Evolutionary conservation across 2,329 filamentous ascomycete species (phyloP), one percentile per base, ranked within the genome.

Genomic region (Fusarium chlamydosporum): DNA sequence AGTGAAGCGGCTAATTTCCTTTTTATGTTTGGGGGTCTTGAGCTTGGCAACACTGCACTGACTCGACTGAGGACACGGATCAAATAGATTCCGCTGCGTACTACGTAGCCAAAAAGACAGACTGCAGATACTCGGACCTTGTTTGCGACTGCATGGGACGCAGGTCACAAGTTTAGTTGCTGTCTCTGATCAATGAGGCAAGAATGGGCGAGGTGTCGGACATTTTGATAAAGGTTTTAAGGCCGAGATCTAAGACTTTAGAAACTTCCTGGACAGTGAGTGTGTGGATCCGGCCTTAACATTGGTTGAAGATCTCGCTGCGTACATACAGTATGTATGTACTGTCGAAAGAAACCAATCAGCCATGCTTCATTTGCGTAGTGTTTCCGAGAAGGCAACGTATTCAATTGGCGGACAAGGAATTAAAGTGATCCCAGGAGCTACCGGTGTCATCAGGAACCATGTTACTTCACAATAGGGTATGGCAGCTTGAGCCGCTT

Each of bases 191-290:
- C n/a, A 26, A 26, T 50, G 23, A 35, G 16, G n/a, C 40, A 42
- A 41, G 27, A 68, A 53, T 37, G 50, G 61, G 56, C 34, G 60
- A 61, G 50, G 59, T 58, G 71, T 59, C 71, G 71, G 71, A 50
- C 38, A 67, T 62, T 73, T 72, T 56, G 52, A 11, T 45, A 48
- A 46, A 55, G 48, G 53, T 42, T 41, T 56, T 40, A 69, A 68
- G 47, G 62, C 51, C 13, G 37, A 53, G 61, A 73, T 67, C 59
- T 58, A 57, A 72, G 63, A 71, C 63, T 50, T 45, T n/a, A 3
- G 31, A 46, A 23, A 26, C 9, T 37, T 27, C 23, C 16, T 26
- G 43, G 31, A 23, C 9, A 50, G 47, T 29, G 47, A 16, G 23
- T 23, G 23, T 23, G 23, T 23, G 23, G 23, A 50, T 27, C 47